These are phyloP conservation scores for Baudoinia panamericana DNA, from an alignment of 495 filamentous ascomycete species.

Conservation along the genomic window DNA sequence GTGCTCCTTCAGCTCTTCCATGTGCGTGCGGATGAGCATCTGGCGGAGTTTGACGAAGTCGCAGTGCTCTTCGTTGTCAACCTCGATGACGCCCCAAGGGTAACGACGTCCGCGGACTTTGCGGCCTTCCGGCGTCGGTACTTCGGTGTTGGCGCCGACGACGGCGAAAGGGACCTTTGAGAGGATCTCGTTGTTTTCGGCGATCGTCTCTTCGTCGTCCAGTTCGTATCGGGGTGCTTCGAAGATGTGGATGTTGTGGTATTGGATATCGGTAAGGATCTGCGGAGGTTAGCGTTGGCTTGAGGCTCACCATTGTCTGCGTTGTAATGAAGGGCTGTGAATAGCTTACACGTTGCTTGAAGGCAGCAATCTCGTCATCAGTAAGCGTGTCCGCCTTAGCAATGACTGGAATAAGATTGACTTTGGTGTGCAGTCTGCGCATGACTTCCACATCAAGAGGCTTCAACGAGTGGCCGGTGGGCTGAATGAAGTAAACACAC, in stretches of 20 bases:
- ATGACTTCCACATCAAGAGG: constrained; percentile 98
- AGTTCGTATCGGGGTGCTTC: constrained; percentile 97
- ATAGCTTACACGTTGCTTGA: constrained; percentile 79
- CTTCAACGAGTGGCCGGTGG: constrained; percentile 98
- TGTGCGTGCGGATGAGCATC: constrained; percentile 99
- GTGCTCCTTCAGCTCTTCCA: constrained; percentile 99
- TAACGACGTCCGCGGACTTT: constrained; percentile 92
- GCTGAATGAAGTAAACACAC: constrained; percentile 98
- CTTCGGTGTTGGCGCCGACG: constrained; percentile 88
- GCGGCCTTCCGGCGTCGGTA: constrained; percentile 80
- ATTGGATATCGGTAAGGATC: constrained; percentile 94
- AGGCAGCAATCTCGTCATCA: constrained; percentile 82
- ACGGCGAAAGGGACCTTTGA: constrained; percentile 98
- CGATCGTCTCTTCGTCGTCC: constrained; percentile 97
- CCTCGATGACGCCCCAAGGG: constrained; percentile 97
- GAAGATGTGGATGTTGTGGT: constrained; percentile 96
- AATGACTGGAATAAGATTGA: constrained; percentile 98
- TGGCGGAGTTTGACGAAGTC: constrained; percentile 99
- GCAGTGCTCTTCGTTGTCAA: constrained; percentile 99
- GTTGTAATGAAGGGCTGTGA: constrained; percentile 11
- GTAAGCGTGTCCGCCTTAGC: constrained; percentile 97
- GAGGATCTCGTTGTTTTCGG: constrained; percentile 99
- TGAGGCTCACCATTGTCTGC: too few relatives aligned
- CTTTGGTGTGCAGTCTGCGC: constrained; percentile 97
- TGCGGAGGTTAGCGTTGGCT: too few relatives aligned